A percentile compares a stretch with the other conserved stretches of the same genome.
These are phyloP conservation scores for Fusarium succisae DNA, from an alignment of 2,329 filamentous ascomycete genomes.

Conservation along the genomic window DNA sequence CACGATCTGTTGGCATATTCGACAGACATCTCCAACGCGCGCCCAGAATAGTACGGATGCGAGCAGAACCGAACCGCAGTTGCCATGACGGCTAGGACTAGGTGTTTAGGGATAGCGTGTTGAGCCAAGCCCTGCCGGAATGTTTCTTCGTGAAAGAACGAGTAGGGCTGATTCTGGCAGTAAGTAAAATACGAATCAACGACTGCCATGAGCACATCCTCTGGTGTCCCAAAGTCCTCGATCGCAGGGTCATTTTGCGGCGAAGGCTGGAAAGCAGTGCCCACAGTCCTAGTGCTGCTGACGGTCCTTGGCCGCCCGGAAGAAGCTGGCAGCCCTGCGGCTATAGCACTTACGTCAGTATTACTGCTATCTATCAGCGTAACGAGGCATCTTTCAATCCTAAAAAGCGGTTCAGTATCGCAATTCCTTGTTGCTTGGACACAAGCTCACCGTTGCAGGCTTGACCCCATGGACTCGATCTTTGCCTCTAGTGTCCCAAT, in stretches of 20 bases:
- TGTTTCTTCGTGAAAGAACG: not conserved
- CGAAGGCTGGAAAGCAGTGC: not conserved
- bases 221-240: not conserved
- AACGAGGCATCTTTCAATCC: not conserved
- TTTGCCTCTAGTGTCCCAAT: not conserved
- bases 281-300: not conserved
- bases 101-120: not conserved
- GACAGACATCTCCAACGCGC: not conserved
- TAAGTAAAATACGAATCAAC: not conserved
- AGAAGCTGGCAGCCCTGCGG: not conserved
- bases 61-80: not conserved
- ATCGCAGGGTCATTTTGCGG: not conserved
- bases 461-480: not conserved
- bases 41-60: not conserved
- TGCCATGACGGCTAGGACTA: not conserved
- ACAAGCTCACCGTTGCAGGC: not conserved
- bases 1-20: not conserved
- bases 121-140: not conserved
- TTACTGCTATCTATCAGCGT: not conserved
- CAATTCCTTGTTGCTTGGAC: not conserved
- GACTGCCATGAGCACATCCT: not conserved
- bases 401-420: not conserved
- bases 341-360: fast-evolving
- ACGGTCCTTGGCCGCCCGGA: not conserved
- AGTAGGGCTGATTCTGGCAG: not conserved